Base-by-base conservation (phyloP, 2,329 filamentous ascomycete species). In the Alternaria angustiovoidea region DNA sequence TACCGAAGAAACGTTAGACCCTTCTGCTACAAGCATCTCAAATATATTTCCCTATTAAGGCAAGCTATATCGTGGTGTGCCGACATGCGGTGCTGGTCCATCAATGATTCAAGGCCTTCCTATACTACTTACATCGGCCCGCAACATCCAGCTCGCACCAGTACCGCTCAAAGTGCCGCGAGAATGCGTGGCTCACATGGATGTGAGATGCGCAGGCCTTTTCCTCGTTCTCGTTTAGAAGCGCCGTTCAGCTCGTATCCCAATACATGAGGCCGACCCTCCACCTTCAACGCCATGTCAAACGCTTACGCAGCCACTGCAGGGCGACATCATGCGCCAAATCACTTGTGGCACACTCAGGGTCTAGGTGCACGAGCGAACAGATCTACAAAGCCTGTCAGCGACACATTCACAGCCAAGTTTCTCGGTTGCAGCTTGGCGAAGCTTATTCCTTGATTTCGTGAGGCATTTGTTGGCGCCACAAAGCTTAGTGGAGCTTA, bases 401-500 rank as follows among this genome's bases (percentile, higher is more conserved):
- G 18, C 8, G 30, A 44, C 6, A n/a, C 61, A 54, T 67, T 68
- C 66, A 70, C 65, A 22, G 70, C 71, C 70, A 75, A 76, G 73
- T 46, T 24, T 30, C 18, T 57, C 1, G 32, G 12, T 14, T 30
- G 57, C 60, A 52, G 66, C 72, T 76, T 75, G 66, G 56, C 59
- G 52, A 70, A 61, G 74, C 73, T 75, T 76, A 61, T 66, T 53
- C 62, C 51, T 54, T 59, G 14, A 38, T 51, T 59, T 57, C 56
- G 32, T 72, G 71, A 53, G 72, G 68, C 54, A 72, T 71, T 70
- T 73, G 66, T 42, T 18, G 20, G 26, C 54, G 62, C 66, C 60
- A 66, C 59, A 64, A 73, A 70, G 74, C 74, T 76, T 76, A 55
- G 49, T 57, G 26, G 42, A 64, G 62, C 64, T 63, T 63, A 65